Evolutionary conservation across 225 moss, liverwort and hornwort species (phyloP).

Genomic region (Neckera pumila): DNA sequence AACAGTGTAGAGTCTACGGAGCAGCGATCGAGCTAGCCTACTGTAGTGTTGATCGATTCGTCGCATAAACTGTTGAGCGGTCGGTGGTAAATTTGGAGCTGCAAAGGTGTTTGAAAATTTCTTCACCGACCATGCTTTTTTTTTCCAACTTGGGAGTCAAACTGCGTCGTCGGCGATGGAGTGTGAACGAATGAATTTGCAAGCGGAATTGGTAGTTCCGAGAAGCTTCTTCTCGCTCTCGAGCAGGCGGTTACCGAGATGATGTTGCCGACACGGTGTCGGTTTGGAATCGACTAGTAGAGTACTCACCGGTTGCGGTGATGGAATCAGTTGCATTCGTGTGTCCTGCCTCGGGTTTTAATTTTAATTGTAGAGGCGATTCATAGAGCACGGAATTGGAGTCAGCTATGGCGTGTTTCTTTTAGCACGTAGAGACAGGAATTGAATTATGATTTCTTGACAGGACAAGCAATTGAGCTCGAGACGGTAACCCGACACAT

Average conservation of each 20-base stretch:
- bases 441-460: background rate
- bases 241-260: background rate
- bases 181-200: background rate
- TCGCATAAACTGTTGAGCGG: background rate
- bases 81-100: background rate
- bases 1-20: background rate
- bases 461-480: background rate
- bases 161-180: background rate
- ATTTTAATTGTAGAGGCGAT: background rate
- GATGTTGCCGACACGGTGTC: background rate
- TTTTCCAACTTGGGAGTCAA: background rate
- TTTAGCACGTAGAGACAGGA: background rate
- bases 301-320: background rate
- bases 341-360: background rate
- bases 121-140: background rate
- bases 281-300: background rate
- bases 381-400: background rate
- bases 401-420: background rate
- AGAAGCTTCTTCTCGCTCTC: background rate
- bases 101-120: background rate
- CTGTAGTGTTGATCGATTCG: background rate
- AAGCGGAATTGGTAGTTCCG: background rate
- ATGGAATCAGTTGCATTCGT: background rate
- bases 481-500: background rate
- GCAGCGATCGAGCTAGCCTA: too few species aligned